Base-by-base conservation (phyloP, 768 basidiomycete genomes). In the Hygrocybe coccinea region DNA sequence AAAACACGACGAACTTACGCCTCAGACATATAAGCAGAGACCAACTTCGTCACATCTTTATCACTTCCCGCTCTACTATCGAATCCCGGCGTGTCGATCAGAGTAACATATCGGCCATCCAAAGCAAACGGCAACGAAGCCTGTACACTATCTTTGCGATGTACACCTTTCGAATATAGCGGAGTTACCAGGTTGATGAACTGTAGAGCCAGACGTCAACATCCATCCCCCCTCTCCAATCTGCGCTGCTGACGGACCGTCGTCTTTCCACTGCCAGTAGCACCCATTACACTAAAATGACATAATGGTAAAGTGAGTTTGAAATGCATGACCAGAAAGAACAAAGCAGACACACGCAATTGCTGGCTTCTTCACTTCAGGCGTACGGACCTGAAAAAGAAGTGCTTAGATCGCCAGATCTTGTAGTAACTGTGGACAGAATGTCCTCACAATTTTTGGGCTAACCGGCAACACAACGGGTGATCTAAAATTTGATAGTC, bases 41-140 rank as follows among this genome's bases (percentile, higher is more conserved):
- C 74, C 60, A 69, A 66, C 50, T 65, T 67, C 50, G 75, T 64
- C 41, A 75, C 57, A 17, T 74, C 71, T 9, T 67, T 68, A 35
- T 74, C 75, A 17, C 60, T 67, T 43, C 64, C 61, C 3, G 45
- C 54, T 1, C 70, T 71, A 58, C 76, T 76, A 38, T 77, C 77
- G 39, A 78, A 78, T 7, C 78, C 76, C 0, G 76, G 76, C 1
- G 77, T 79, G 49, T 78, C 76, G 17, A 79, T 65, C 37, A 77
- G 59, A 2, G 60, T 68, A 25, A 76, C 65, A 4, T 44, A 49
- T 15, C 54, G 56, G 19, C 65, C 69, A 34, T 71, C 65, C 21
- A 76, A 62, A 19, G 33, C 46, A 49, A 76, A 75, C 0, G 65
- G 55, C 15, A 62, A 52, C 0, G 66, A 64, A 10, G 65, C 61